phyloP scores from a whole-genome alignment of 2,329 filamentous ascomycete species.

The Albophoma yamanashiensis region DNA sequence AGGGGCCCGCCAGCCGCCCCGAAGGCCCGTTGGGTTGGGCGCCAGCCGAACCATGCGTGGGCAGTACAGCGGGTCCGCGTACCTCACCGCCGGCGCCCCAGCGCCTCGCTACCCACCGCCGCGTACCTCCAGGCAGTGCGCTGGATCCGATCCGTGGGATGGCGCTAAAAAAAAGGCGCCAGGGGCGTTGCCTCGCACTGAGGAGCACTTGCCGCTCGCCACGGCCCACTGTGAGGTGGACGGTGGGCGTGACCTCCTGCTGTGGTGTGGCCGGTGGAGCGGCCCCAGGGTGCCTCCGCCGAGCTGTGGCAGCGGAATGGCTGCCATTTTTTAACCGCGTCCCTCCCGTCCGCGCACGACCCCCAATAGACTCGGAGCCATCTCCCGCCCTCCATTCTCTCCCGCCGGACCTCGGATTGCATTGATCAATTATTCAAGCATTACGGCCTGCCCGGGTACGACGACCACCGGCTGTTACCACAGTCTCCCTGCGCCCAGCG shows the following conservation, averaged over 20 bases:
- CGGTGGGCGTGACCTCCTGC: not conserved
- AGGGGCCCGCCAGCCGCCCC: not conserved
- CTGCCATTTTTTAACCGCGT: conserved; percentile 8
- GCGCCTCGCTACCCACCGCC: not conserved
- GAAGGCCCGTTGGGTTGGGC: not conserved
- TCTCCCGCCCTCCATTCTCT: not conserved
- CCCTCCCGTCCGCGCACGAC: conserved; percentile 1
- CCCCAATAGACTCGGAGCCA: not conserved
- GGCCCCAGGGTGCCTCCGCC: not conserved
- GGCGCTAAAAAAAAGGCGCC: not conserved
- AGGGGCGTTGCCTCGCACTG: not conserved
- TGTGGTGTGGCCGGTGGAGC: not conserved
- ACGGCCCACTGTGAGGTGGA: not conserved
- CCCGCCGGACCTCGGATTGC: not conserved
- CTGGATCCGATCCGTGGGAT: not conserved
- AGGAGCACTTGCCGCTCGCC: not conserved
- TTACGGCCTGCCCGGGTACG: not conserved
- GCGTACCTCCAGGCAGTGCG: not conserved
- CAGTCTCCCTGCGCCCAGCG: not conserved
- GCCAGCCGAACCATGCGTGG: not conserved
- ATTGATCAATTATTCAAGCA: not conserved
- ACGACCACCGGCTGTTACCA: not conserved
- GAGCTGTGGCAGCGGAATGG: conserved; percentile 5
- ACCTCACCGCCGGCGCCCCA: not conserved
- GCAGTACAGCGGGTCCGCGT: not conserved